Percentiles rank a stretch among this genome's conserved stretches.
These are phyloP conservation scores for Cryptococcus maquisensis DNA, from an alignment of 1,284 basidiomycete species.

Conservation along the genomic window DNA sequence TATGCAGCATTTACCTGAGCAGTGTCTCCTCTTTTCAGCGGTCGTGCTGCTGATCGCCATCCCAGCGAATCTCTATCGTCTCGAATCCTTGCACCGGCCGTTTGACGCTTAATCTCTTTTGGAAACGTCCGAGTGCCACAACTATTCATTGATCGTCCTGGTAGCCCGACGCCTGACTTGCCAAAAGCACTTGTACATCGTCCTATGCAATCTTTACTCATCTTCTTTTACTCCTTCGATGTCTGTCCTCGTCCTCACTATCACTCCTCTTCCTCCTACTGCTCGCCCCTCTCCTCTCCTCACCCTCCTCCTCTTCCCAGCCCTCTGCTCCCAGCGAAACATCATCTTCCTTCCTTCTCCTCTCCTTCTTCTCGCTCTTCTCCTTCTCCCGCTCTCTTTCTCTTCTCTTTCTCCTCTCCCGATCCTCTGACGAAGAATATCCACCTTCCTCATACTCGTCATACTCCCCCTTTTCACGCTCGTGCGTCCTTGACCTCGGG, in stretches of 20 bases:
- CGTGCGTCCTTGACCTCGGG: constrained; percentile 2
- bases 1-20: no score
- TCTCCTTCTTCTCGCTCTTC: constrained; percentile 28
- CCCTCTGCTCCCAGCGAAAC: background rate
- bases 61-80: no score
- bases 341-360: constrained; percentile 24
- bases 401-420: constrained; percentile 14
- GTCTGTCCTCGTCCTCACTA: constrained; percentile 5
- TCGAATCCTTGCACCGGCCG: no score
- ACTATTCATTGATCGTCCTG: no score
- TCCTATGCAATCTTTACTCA: background rate
- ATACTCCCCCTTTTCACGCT: constrained; percentile 1
- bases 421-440: constrained; percentile 3
- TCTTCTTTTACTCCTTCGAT: constrained; percentile 11
- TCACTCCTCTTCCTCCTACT: background rate
- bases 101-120: no score
- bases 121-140: no score
- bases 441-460: constrained; percentile 1
- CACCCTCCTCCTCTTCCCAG: background rate
- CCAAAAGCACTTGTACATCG: background rate
- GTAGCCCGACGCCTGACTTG: no score
- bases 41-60: no score
- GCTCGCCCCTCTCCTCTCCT: background rate
- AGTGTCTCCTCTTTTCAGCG: no score
- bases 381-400: constrained; percentile 16